phyloP scores from a whole-genome alignment of 1,284 basidiomycete species.

The Cryptococcus depauperatus region DNA sequence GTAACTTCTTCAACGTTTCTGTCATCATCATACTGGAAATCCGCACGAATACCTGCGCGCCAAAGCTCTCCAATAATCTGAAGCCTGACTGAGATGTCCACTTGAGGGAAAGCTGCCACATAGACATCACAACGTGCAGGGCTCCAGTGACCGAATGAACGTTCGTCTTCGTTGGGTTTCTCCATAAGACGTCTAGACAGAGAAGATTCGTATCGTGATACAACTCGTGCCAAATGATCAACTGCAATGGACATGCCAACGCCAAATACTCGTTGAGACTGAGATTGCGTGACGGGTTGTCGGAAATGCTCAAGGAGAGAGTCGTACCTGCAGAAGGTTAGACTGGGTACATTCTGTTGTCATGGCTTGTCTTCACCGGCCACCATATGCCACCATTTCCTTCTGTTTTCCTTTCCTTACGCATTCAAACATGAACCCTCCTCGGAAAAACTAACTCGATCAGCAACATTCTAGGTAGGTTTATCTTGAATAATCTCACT shows the following conservation, averaged over 20 bases:
- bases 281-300: conserved; percentile 36
- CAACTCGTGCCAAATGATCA: conserved; percentile 47
- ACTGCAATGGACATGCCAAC: conserved; percentile 51
- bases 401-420: conserved; percentile 46
- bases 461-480: conserved; percentile 3
- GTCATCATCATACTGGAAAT: conserved; percentile 50
- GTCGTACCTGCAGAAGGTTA: conserved; percentile 46
- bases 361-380: conserved; percentile 27
- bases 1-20: conserved; percentile 36
- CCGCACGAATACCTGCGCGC: conserved; percentile 50
- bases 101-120: conserved; percentile 47
- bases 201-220: conserved; percentile 45
- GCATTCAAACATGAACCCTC: conserved; percentile 51
- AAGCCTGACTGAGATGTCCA: conserved; percentile 47
- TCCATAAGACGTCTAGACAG: conserved; percentile 43
- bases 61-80: conserved; percentile 51
- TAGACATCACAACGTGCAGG: conserved; percentile 52
- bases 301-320: conserved; percentile 49
- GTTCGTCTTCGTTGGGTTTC: conserved; percentile 44
- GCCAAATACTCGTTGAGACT: conserved; percentile 41
- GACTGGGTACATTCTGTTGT: conserved; percentile 2
- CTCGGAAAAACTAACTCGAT: conserved; percentile 44
- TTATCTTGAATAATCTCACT: conserved; percentile 10
- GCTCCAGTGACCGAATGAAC: conserved; percentile 47
- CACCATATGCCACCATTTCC: conserved; percentile 49